Evolutionary conservation across 2,329 filamentous ascomycete genomes (phyloP).

Genomic region (Gnomoniopsis smithogilvyi): DNA sequence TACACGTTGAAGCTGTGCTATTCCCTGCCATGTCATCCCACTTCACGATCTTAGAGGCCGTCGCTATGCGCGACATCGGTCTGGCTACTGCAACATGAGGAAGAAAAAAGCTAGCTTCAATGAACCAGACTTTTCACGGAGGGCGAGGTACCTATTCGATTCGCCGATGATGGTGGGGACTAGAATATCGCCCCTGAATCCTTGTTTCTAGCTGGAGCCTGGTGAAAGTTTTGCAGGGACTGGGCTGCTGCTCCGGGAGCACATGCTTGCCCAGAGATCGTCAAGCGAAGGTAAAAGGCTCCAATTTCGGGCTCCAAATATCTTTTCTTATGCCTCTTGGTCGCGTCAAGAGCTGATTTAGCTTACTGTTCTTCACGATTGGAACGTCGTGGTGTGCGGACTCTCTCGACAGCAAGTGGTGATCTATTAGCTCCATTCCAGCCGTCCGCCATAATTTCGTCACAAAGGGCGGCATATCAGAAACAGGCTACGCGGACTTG

Average conservation of each 20-base stretch:
- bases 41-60: neutral
- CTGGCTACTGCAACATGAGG: neutral
- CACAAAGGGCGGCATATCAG: neutral
- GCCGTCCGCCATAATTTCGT: neutral
- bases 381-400: too few relatives aligned
- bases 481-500: neutral
- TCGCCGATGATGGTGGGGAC: neutral
- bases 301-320: neutral
- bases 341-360: neutral
- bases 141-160: neutral
- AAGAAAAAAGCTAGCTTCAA: neutral
- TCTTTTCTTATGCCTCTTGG: neutral
- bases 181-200: neutral
- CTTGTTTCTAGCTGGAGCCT: neutral
- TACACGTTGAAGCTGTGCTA: neutral
- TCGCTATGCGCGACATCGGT: neutral
- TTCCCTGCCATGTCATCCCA: neutral
- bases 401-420: too few relatives aligned
- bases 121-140: neutral
- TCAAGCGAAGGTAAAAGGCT: neutral
- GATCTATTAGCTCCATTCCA: neutral
- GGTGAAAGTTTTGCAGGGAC: conserved; percentile 8
- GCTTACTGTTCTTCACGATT: neutral
- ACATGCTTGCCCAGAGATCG: conserved; percentile 10
- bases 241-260: conserved; percentile 4